A percentile compares a stretch with the other conserved stretches of the same genome.
Conservation (phyloP, 352 stramenopile species). For the Pythium periplocum region DNA sequence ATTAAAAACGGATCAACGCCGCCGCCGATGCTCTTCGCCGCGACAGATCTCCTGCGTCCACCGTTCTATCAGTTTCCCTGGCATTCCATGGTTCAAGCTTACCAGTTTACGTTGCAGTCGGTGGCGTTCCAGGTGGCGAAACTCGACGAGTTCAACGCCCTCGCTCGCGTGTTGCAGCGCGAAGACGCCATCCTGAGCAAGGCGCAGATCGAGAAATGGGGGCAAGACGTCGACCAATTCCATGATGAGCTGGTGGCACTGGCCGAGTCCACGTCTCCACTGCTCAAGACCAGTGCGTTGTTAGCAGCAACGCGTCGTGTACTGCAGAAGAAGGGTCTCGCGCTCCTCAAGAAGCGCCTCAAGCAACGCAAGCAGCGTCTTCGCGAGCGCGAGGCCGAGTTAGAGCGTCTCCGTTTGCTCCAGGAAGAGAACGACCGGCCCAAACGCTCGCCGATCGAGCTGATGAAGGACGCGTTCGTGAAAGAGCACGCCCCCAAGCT, state of each 20-base stretch:
- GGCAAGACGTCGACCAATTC: constrained; percentile 31
- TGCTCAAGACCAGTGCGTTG: constrained; percentile 20
- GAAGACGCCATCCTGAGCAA: constrained; percentile 38
- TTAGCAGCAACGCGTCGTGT: constrained; percentile 26
- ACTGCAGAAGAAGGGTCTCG: constrained; percentile 43
- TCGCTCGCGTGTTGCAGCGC: constrained; percentile 43
- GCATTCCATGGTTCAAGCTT: constrained; percentile 39
- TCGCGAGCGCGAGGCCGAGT: constrained; percentile 42
- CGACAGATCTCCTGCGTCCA: constrained; percentile 35
- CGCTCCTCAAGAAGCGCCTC: constrained; percentile 31
- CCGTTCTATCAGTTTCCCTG: constrained; percentile 58
- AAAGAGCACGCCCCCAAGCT: constrained; percentile 43
- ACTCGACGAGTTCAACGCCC: constrained; percentile 58
- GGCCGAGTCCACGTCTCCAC: constrained; percentile 9
- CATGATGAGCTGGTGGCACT: constrained; percentile 16
- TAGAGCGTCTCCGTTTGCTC: constrained; percentile 33
- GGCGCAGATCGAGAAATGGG: constrained; percentile 50
- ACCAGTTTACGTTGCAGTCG: constrained; percentile 32
- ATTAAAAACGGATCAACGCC: constrained; percentile 7
- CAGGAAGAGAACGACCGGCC: constrained; percentile 34
- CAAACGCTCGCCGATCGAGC: constrained; percentile 32
- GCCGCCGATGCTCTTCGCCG: constrained; percentile 31
- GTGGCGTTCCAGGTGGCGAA: constrained; percentile 43
- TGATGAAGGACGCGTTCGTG: constrained; percentile 48
- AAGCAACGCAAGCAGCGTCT: constrained; percentile 40